Evolutionary conservation across 331 rosid genomes (phyloP).

Genomic region (Saraca asoca): DNA sequence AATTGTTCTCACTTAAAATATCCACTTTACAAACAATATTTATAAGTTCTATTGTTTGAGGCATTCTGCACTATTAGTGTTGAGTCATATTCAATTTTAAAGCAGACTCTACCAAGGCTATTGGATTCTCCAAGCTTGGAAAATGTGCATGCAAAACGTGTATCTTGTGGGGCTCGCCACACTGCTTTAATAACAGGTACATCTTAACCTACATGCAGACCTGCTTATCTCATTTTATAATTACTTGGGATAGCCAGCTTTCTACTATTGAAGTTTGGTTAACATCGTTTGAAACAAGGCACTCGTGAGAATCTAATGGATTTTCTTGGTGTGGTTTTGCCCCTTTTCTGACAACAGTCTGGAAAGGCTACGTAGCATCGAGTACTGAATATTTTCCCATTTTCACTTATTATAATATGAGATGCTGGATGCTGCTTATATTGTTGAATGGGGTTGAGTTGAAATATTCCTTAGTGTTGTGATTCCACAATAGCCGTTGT

Average conservation of each 20-base stretch:
- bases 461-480: too few species aligned
- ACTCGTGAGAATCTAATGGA: too few species aligned
- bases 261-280: too few species aligned
- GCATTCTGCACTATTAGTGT: conserved; percentile 22
- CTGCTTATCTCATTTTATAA: neutral
- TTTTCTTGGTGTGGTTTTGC: neutral
- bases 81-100: conserved; percentile 29
- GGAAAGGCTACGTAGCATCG: neutral
- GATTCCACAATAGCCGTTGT: too few species aligned
- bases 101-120: conserved; percentile 82
- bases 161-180: conserved; percentile 97
- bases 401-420: too few species aligned
- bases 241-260: neutral
- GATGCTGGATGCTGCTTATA: too few species aligned
- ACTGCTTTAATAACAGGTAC: conserved; percentile 78
- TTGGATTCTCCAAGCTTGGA: conserved; percentile 83
- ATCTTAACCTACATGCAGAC: neutral
- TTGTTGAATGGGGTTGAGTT: too few species aligned
- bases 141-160: conserved; percentile 56
- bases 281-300: too few species aligned
- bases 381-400: too few species aligned
- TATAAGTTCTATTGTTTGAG: neutral
- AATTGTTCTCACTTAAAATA: neutral
- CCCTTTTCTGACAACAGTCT: conserved; percentile 2
- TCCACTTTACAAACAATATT: too few species aligned